Percentiles rank a stretch among this genome's conserved stretches.
Evolutionary conservation across 2,329 filamentous ascomycete species (phyloP).

Genomic region (Penicillium sp.): DNA sequence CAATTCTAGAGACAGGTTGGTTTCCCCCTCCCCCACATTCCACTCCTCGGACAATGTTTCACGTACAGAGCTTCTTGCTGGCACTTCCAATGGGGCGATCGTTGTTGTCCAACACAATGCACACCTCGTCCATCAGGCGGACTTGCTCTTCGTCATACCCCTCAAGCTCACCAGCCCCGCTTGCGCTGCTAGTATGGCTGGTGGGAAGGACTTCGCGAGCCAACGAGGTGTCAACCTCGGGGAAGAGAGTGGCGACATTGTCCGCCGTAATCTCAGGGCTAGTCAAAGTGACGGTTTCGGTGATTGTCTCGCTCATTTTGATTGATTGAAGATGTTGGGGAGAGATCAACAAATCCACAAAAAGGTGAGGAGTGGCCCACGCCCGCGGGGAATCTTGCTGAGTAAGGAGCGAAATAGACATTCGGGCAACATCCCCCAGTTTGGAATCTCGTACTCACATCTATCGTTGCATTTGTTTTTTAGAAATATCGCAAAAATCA

Average conservation of each 20-base stretch:
- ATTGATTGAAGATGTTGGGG: not conserved
- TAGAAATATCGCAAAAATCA: too few relatives aligned
- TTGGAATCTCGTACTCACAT: too few relatives aligned
- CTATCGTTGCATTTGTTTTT: too few relatives aligned
- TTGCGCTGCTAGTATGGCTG: constrained; percentile 34
- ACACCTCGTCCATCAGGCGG: constrained; percentile 96
- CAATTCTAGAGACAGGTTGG: not conserved
- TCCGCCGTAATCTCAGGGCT: constrained; percentile 74
- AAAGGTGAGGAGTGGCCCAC: too few relatives aligned
- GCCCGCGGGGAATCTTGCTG: too few relatives aligned
- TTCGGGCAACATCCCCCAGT: too few relatives aligned
- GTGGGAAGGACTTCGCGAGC: constrained; percentile 55
- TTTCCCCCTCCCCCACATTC: constrained; percentile 8
- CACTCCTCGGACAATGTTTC: constrained; percentile 5
- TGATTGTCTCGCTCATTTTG: constrained; percentile 34
- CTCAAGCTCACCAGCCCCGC: constrained; percentile 69
- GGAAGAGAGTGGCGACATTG: constrained; percentile 84
- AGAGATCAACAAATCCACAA: constrained; percentile 1
- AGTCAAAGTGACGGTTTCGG: constrained; percentile 51
- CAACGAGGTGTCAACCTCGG: constrained; percentile 69
- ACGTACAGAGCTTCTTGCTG: constrained; percentile 95
- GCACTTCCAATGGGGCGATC: constrained; percentile 92
- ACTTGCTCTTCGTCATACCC: constrained; percentile 98
- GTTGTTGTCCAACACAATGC: constrained; percentile 92
- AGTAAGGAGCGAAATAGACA: too few relatives aligned